Base-by-base conservation (phyloP, 352 stramenopile genomes). In the Phytophthora cactorum region DNA sequence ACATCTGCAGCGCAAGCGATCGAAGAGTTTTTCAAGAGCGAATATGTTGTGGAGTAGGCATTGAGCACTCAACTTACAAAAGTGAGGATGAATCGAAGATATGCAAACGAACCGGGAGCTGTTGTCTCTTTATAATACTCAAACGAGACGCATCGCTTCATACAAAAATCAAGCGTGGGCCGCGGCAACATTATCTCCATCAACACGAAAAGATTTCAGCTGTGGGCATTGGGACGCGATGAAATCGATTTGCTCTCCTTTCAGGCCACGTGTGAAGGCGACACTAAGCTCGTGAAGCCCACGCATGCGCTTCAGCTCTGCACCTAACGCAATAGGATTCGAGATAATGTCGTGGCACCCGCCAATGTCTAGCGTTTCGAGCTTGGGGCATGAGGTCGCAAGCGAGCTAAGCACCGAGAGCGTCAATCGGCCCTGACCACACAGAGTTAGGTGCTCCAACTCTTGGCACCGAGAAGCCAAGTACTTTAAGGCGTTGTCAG, bases 11-110 rank as follows among this genome's bases (percentile, higher is more conserved):
- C 82, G 8, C 70, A 84, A 17, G 81, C 81, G 11, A 84, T 93
- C 11, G 82, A 90, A 54, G 81, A 90, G 45, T 93, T 91, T 54
- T 93, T 93, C 51, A 75, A 69, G 44, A 75, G 71, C 1, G 85
- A 93, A 63, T 93, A 91, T 61, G 78, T 68, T 4, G 66, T 91
- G 11, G 84, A 92, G 15, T 79, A 53, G 63, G 25, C 38, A 45
- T 45, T 5, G 38, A 22, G 22, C 22, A 22, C 22, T 22, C 22
- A 22, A 22, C 10, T 22, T 2, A 45, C 4, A 45, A 45, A 22
- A 22, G 38, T 22, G 38, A 10, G 38, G 10, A 22, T 22, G 2
- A 10, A 45, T 14, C 11, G 14, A 45, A 17, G 15, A 9, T 5
- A 5, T 17, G 38, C 10, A 45, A 7, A 45, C 15, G 6, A 45